Evolutionary conservation across 2,329 filamentous ascomycete species (phyloP).

Genomic region (Exophiala dermatitidis): DNA sequence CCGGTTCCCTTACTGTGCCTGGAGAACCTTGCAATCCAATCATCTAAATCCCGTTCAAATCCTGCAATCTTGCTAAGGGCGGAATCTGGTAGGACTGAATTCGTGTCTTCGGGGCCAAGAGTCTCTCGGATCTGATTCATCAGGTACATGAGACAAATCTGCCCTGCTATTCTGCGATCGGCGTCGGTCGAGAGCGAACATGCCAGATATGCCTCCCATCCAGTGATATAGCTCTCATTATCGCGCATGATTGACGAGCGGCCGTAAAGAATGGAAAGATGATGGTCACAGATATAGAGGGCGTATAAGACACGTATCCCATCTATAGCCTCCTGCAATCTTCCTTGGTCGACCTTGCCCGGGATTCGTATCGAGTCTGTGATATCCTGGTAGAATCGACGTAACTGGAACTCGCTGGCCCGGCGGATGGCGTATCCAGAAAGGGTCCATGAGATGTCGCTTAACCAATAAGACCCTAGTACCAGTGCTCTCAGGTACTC

Average conservation of each 20-base stretch:
- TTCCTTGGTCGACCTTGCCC: constrained; percentile 22
- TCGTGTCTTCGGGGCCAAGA: constrained; percentile 38
- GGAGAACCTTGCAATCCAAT: constrained; percentile 32
- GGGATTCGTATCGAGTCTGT: constrained; percentile 23
- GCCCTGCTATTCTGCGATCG: constrained; percentile 34
- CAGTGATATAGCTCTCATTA: constrained; percentile 32
- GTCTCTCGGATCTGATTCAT: constrained; percentile 40
- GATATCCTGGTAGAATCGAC: constrained; percentile 38
- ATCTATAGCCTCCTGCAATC: constrained; percentile 28
- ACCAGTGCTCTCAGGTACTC: constrained; percentile 49
- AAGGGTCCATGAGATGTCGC: constrained; percentile 44
- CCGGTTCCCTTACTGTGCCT: constrained; percentile 21
- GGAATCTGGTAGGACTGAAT: constrained; percentile 31
- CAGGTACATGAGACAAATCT: constrained; percentile 40
- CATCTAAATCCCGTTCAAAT: constrained; percentile 36
- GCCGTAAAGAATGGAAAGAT: constrained; percentile 41
- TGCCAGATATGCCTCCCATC: constrained; percentile 32
- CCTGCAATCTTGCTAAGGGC: constrained; percentile 37
- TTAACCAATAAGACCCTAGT: constrained; percentile 51
- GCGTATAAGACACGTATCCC: constrained; percentile 36
- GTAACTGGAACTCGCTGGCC: constrained; percentile 39
- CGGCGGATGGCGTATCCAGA: constrained; percentile 40
- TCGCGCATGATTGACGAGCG: constrained; percentile 39
- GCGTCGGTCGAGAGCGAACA: constrained; percentile 32
- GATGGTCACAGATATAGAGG: constrained; percentile 41